These are phyloP conservation scores for Vanrija humicola DNA, from an alignment of 1,284 basidiomycete genomes.

Conservation along the genomic window DNA sequence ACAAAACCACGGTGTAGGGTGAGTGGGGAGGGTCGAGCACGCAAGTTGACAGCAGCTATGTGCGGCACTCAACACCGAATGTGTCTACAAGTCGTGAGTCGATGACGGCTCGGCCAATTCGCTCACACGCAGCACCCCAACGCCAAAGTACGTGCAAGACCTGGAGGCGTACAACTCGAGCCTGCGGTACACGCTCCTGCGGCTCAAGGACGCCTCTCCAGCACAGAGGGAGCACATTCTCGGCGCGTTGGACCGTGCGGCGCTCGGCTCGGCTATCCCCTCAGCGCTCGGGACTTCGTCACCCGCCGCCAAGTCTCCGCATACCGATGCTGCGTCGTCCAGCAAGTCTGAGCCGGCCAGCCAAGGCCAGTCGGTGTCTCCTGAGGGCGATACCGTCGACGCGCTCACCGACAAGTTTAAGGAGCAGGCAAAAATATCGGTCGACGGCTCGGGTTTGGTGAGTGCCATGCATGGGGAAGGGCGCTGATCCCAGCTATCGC, in stretches of 20 bases:
- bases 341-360: not conserved
- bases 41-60: not conserved
- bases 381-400: not conserved
- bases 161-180: not conserved
- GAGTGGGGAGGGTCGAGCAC: not conserved
- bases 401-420: not conserved
- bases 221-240: not conserved
- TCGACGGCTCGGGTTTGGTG: not conserved
- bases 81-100: not conserved
- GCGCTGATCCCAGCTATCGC: not conserved
- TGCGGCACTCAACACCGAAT: not conserved
- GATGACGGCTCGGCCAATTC: not conserved
- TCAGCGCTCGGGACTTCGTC: not conserved
- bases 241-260: not conserved
- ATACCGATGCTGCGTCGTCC: too few relatives aligned
- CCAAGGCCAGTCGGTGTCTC: not conserved
- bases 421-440: not conserved
- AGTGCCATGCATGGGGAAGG: not conserved
- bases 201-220: not conserved
- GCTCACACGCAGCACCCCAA: not conserved
- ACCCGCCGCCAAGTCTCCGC: too few relatives aligned
- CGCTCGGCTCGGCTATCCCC: not conserved
- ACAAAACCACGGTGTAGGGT: not conserved
- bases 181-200: not conserved
- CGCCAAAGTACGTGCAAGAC: not conserved